Percentiles rank a stretch among this genome's conserved stretches.
Evolutionary conservation across 2,329 filamentous ascomycete species (phyloP).

Genomic region (Venturia effusa): DNA sequence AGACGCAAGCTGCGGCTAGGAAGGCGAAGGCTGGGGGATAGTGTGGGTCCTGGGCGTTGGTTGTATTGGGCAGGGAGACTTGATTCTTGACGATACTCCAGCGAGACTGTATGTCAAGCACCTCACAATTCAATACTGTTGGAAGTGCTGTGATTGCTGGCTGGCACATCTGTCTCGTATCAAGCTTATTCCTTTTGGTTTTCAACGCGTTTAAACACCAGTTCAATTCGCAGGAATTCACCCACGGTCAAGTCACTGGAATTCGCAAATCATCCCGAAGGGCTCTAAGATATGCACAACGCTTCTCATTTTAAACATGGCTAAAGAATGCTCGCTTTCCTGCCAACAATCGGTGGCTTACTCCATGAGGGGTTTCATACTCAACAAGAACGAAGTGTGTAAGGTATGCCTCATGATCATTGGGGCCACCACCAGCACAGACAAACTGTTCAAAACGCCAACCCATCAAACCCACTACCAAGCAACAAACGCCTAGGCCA

Average conservation of each 20-base stretch:
- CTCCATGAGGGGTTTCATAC: background rate
- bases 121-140: no score
- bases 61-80: background rate
- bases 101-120: background rate
- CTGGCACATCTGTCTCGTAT: no score
- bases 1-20: constrained; percentile 53
- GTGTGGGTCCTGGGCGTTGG: background rate
- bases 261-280: background rate
- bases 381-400: background rate
- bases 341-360: background rate
- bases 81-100: background rate
- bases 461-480: background rate
- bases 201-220: no score
- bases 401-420: constrained; percentile 1
- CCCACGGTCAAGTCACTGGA: no score
- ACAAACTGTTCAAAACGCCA: background rate
- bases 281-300: background rate
- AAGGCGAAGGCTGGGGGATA: constrained; percentile 18
- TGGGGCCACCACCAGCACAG: background rate
- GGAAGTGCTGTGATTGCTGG: no score
- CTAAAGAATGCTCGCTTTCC: background rate
- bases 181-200: no score
- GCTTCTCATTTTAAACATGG: background rate
- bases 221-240: no score
- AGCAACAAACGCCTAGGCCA: background rate